phyloP scores from a whole-genome alignment of 1,139 yeast genomes.

The Arxiozyma bovina region DNA sequence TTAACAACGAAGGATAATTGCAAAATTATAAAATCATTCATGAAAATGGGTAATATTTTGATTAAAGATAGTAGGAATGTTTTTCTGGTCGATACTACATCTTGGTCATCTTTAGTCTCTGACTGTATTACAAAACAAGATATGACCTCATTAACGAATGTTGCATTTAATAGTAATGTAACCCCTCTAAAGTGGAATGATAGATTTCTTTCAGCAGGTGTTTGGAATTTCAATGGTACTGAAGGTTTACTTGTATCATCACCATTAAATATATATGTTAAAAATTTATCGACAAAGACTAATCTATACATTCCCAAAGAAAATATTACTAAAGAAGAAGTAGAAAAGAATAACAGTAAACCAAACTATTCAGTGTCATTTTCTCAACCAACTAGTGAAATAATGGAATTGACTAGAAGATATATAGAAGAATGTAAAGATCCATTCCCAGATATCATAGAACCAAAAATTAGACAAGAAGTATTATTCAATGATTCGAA shows the following conservation, averaged over 20 bases:
- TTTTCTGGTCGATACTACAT: constrained; percentile 10
- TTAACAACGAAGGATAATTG: background rate
- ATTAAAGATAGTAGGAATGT: background rate
- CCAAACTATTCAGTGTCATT: constrained; percentile 5
- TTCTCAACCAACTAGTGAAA: constrained; percentile 21
- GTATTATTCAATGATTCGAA: constrained; percentile 19
- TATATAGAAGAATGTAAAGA: constrained; percentile 12
- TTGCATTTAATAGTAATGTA: constrained; percentile 13
- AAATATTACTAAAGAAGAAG: background rate
- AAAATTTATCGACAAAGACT: background rate
- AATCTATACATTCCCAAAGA: background rate
- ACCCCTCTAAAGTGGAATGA: constrained; percentile 4
- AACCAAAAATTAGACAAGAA: constrained; percentile 17
- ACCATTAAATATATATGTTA: constrained; percentile 2
- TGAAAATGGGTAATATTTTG: constrained; percentile 10
- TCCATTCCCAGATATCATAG: constrained; percentile 15
- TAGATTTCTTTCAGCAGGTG: constrained; percentile 7
- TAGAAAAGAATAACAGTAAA: background rate
- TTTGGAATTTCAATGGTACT: constrained; percentile 11
- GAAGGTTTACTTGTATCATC: constrained; percentile 10
- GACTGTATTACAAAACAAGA: constrained; percentile 19
- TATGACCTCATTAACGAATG: constrained; percentile 11
- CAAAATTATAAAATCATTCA: background rate
- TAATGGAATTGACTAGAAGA: constrained; percentile 11
- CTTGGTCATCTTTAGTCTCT: constrained; percentile 15